Evolutionary conservation across 1,284 basidiomycete genomes (phyloP).

Genomic region (Cerioporus squamosus): DNA sequence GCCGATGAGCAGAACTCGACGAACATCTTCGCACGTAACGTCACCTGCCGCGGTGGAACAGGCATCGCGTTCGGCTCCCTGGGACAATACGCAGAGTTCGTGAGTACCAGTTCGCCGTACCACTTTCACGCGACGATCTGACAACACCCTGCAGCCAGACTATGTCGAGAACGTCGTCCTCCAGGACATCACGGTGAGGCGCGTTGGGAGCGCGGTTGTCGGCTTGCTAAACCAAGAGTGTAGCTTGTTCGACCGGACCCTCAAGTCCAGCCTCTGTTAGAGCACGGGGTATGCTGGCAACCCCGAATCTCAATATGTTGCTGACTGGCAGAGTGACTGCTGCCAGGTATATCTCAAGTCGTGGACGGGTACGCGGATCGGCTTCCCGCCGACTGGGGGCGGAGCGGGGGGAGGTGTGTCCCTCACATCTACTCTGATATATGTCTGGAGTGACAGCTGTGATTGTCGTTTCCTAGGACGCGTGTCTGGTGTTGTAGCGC

Average conservation of each 20-base stretch:
- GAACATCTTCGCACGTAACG: slow-evolving; percentile 52
- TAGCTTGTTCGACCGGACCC: slow-evolving; percentile 52
- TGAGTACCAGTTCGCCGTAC: slow-evolving; percentile 25
- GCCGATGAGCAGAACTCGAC: slow-evolving; percentile 51
- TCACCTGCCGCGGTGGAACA: slow-evolving; percentile 65
- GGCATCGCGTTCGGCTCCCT: slow-evolving; percentile 68
- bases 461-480: slow-evolving; percentile 42
- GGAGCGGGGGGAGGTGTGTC: slow-evolving; percentile 56
- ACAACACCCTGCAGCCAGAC: slow-evolving; percentile 44
- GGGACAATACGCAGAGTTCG: slow-evolving; percentile 61
- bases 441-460: not conserved
- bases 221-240: not conserved
- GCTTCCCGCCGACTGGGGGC: slow-evolving; percentile 63
- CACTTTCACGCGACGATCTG: not conserved
- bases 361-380: slow-evolving; percentile 60
- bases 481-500: slow-evolving; percentile 52
- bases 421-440: not conserved
- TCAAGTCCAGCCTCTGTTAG: slow-evolving; percentile 59
- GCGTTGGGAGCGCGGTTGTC: not conserved
- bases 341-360: slow-evolving; percentile 66
- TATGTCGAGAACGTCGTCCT: slow-evolving; percentile 60
- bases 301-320: not conserved
- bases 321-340: slow-evolving; percentile 1
- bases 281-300: slow-evolving; percentile 43
- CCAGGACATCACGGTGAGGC: slow-evolving; percentile 50